Conservation (phyloP, 805 yeast genomes). For the Barnettozyma sucrosica region DNA sequence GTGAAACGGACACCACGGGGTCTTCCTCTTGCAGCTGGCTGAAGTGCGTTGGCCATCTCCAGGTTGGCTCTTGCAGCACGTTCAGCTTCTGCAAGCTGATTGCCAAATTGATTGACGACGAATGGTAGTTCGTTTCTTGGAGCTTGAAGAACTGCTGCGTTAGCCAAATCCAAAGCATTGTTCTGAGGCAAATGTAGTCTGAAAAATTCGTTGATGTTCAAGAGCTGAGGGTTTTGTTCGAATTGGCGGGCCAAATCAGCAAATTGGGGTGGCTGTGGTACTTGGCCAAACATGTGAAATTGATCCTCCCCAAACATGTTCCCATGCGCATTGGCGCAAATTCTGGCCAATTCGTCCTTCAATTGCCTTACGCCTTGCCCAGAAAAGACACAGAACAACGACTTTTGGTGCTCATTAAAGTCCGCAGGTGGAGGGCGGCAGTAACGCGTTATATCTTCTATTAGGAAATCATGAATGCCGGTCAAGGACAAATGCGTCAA, state of each 20-base stretch:
- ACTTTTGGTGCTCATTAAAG: constrained; percentile 79
- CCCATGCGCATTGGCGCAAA: constrained; percentile 10
- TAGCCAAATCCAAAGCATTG: background rate
- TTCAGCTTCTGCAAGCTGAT: background rate
- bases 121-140: background rate
- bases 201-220: background rate
- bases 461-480: constrained; percentile 84
- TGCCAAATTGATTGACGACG: background rate
- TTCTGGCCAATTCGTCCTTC: constrained; percentile 56
- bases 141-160: background rate
- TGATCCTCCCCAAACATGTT: background rate
- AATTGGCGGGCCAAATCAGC: background rate
- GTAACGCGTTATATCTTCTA: constrained; percentile 77
- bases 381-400: constrained; percentile 86
- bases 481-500: constrained; percentile 88
- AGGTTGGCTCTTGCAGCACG: background rate
- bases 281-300: background rate
- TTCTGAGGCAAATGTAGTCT: background rate
- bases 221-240: background rate
- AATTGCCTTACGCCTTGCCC: constrained; percentile 82
- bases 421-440: constrained; percentile 93
- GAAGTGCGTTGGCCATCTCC: background rate
- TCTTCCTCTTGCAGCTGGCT: background rate
- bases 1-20: background rate
- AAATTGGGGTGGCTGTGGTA: background rate